Evolutionary conservation across 73 alveolate genomes (phyloP).

Genomic region (Paramecium sexaurelia): DNA sequence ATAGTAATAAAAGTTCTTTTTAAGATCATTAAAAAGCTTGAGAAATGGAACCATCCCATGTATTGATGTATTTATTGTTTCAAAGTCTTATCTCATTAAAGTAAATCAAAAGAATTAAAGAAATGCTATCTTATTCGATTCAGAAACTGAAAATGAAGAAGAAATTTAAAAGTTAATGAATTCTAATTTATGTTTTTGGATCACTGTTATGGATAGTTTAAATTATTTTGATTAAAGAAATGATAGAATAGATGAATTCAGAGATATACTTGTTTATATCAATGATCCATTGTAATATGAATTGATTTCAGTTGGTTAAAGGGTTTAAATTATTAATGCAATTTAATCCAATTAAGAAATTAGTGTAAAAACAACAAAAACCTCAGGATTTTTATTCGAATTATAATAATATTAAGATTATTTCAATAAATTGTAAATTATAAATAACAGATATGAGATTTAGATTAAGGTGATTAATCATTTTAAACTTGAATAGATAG

Average conservation of each 20-base stretch:
- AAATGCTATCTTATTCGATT: neutral
- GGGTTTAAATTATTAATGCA: neutral
- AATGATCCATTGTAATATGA: neutral
- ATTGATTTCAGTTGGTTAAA: neutral
- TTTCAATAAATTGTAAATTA: neutral
- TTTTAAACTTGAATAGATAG: neutral
- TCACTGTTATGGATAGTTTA: neutral
- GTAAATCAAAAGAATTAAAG: neutral
- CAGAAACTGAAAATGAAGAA: neutral
- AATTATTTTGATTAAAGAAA: neutral
- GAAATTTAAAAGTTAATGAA: neutral
- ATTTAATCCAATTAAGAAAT: neutral
- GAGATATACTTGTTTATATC: neutral
- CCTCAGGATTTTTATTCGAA: neutral
- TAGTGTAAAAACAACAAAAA: neutral
- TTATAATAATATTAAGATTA: neutral
- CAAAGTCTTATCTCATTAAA: neutral
- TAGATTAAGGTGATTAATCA: neutral
- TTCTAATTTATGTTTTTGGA: neutral
- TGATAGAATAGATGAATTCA: neutral
- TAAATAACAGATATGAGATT: neutral
- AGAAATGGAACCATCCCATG: slow-evolving; percentile 35
- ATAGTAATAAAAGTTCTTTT: neutral
- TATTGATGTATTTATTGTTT: neutral
- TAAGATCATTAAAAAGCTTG: neutral